Conservation (phyloP, 1,139 yeast species). For the Candida glucosophila region DNA sequence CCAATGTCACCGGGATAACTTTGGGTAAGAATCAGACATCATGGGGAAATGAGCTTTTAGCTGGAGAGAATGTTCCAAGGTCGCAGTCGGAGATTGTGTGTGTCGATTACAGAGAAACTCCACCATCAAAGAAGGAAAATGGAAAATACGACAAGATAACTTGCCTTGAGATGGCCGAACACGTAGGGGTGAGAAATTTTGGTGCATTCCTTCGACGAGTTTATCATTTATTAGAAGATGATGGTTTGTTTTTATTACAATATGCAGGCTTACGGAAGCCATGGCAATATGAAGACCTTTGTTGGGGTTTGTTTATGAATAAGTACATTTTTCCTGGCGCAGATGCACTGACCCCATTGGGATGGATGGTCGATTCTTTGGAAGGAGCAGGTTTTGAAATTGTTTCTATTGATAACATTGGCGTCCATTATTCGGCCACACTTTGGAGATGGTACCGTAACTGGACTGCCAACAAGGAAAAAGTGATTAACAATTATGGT, state of each 20-base stretch:
- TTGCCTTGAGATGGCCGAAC: conserved; percentile 94
- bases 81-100: conserved; percentile 75
- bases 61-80: conserved; percentile 56
- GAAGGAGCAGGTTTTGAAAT: conserved; percentile 86
- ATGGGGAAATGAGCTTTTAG: conserved; percentile 73
- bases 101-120: conserved; percentile 87
- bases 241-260: conserved; percentile 80
- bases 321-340: conserved; percentile 97
- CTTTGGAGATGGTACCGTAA: conserved; percentile 94
- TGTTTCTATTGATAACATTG: conserved; percentile 77
- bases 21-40: conserved; percentile 85
- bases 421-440: conserved; percentile 89
- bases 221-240: conserved; percentile 81
- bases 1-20: conserved; percentile 82
- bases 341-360: conserved; percentile 90
- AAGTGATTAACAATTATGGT: conserved; percentile 75
- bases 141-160: conserved; percentile 83
- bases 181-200: conserved; percentile 87
- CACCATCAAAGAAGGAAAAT: conserved; percentile 46
- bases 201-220: conserved; percentile 70
- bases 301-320: conserved; percentile 96
- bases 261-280: conserved; percentile 85
- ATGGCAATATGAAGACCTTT: conserved; percentile 92
- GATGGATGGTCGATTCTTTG: conserved; percentile 67
- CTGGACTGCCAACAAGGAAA: conserved; percentile 82